Conservation (phyloP, 140 eudicot species). For the Bidens hawaiensis region DNA sequence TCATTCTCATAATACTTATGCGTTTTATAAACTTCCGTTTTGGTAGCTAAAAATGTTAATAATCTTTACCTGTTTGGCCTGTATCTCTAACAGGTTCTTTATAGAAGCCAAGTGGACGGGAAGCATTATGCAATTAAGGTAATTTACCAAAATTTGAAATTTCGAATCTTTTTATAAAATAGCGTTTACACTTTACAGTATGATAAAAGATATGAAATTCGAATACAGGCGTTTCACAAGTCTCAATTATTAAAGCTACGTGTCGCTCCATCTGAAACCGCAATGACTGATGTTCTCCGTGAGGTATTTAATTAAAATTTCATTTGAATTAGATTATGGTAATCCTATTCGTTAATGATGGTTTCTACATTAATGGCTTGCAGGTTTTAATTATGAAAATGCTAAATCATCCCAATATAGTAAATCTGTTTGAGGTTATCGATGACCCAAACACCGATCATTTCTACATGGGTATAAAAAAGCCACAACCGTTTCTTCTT, state of each 20-base stretch:
- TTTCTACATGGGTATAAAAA: slow-evolving; percentile 90
- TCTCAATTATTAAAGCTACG: slow-evolving; percentile 82
- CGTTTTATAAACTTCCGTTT: background rate
- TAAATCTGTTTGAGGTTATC: slow-evolving; percentile 87
- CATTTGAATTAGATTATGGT: background rate
- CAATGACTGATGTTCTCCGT: slow-evolving; percentile 94
- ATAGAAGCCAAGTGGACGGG: slow-evolving; percentile 70
- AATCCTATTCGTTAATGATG: background rate
- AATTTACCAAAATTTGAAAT: slow-evolving; percentile 1
- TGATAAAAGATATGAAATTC: background rate
- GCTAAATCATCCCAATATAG: slow-evolving; percentile 89
- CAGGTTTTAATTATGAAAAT: slow-evolving; percentile 95
- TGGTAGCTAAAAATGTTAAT: background rate
- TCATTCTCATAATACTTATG: slow-evolving; percentile 29
- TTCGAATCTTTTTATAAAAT: background rate
- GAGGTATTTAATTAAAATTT: slow-evolving; percentile 48
- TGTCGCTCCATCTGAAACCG: slow-evolving; percentile 97
- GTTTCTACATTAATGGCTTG: slow-evolving; percentile 2
- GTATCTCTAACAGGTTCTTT: slow-evolving; percentile 64
- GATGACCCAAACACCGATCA: slow-evolving; percentile 93
- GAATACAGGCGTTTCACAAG: slow-evolving; percentile 86
- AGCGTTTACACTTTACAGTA: background rate
- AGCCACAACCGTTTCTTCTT: slow-evolving; percentile 10
- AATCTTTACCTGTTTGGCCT: background rate
- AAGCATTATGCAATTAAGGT: slow-evolving; percentile 96